phyloP scores from a whole-genome alignment of 1,139 yeast species.

The Nakaseomyces uthaithaninus region DNA sequence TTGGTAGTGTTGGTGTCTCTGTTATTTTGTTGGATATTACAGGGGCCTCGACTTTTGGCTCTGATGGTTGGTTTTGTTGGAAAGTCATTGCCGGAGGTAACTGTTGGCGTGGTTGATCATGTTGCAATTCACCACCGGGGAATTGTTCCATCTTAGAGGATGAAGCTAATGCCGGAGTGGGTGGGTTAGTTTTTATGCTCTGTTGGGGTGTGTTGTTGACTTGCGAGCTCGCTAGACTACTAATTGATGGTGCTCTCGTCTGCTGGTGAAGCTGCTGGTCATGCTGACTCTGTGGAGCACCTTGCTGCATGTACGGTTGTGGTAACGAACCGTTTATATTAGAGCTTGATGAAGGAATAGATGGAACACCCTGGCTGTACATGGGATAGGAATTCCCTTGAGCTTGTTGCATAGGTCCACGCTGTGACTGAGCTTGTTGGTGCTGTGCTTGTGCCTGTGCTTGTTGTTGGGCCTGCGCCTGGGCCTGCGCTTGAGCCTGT shows the following conservation, averaged over 20 bases:
- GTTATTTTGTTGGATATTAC: neutral
- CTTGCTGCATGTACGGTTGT: slow-evolving; percentile 3
- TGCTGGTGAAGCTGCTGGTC: neutral
- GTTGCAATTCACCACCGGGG: neutral
- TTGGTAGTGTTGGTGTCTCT: slow-evolving; percentile 4
- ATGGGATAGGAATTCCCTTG: neutral
- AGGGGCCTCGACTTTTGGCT: neutral
- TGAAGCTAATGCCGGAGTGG: slow-evolving; percentile 5
- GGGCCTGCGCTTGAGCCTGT: slow-evolving; percentile 29
- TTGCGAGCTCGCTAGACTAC: neutral
- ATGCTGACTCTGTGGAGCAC: neutral
- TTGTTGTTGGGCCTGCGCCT: slow-evolving; percentile 18
- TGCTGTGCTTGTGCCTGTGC: slow-evolving; percentile 10
- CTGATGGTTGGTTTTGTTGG: neutral
- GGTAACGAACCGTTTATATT: slow-evolving; percentile 4
- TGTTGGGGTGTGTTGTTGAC: neutral
- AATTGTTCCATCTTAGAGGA: slow-evolving; percentile 7
- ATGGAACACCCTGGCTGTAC: slow-evolving; percentile 3
- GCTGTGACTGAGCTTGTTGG: slow-evolving; percentile 14
- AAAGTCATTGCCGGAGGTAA: neutral
- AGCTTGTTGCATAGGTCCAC: neutral
- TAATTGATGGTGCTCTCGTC: slow-evolving; percentile 2
- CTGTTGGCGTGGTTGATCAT: neutral
- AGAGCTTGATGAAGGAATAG: slow-evolving; percentile 2
- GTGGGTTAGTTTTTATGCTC: neutral